A percentile compares a stretch with the other conserved stretches of the same genome.
Conservation (phyloP, 257 asterid species). For the Solanum medicagineum region DNA sequence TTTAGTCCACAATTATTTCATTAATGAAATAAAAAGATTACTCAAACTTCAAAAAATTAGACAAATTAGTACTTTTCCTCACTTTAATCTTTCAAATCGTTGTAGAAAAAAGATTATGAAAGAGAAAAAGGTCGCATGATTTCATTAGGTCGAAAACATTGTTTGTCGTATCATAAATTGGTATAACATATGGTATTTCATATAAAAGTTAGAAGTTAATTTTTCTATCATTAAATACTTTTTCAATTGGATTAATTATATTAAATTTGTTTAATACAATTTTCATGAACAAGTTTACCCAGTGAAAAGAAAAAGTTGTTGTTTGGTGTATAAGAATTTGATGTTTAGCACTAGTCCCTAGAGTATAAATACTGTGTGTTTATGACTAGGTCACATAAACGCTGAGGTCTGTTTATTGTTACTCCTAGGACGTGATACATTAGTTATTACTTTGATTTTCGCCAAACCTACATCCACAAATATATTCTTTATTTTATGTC, state of each 20-base stretch:
- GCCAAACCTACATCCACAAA: neutral
- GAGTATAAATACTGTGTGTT: neutral
- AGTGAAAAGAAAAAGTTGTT: neutral
- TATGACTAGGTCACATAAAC: neutral
- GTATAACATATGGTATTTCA: neutral
- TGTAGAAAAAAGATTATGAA: neutral
- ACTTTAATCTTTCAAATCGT: neutral
- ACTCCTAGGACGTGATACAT: neutral
- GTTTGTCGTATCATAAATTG: neutral
- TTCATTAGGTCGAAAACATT: neutral
- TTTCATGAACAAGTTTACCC: too few species aligned
- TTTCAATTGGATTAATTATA: neutral
- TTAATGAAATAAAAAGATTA: neutral
- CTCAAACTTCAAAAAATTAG: neutral
- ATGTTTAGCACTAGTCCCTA: neutral
- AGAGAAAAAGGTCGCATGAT: neutral
- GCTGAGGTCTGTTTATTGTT: neutral
- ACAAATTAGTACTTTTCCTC: conserved; percentile 1
- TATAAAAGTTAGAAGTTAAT: neutral
- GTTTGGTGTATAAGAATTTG: neutral
- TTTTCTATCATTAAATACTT: neutral
- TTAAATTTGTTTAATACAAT: too few species aligned
- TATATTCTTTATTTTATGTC: neutral
- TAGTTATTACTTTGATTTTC: neutral
- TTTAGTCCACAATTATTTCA: neutral